Conservation (phyloP, 495 filamentous ascomycete species). For the Pseudevernia furfuracea region DNA sequence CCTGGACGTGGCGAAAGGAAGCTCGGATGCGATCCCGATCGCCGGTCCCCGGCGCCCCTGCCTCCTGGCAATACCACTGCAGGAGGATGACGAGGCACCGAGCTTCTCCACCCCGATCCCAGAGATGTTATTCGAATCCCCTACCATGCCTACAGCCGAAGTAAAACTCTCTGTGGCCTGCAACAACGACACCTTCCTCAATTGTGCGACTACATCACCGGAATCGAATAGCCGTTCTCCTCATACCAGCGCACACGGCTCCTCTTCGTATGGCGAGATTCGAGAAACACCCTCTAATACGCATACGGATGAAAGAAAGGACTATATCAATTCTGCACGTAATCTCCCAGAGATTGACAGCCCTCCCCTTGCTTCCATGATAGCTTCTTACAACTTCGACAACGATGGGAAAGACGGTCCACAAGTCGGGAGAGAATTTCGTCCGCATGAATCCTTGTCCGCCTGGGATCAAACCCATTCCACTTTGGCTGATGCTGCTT, state of each 20-base stretch:
- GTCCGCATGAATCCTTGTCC: too few relatives aligned
- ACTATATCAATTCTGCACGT: background rate
- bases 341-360: slow-evolving; percentile 5
- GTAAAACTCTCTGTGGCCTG: background rate
- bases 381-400: background rate
- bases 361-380: background rate
- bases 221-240: background rate
- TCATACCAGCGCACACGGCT: background rate
- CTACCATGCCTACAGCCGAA: background rate
- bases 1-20: background rate
- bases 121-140: background rate
- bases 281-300: background rate
- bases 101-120: background rate
- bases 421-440: background rate
- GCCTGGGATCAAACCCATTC: background rate
- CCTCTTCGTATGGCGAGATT: background rate
- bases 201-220: background rate
- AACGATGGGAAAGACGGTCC: background rate
- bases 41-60: background rate
- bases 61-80: background rate
- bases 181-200: background rate
- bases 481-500: background rate
- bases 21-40: background rate
- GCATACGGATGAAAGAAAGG: background rate
- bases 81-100: background rate